A percentile compares a stretch with the other conserved stretches of the same genome.
These are phyloP conservation scores for Leccinellum rugosiceps DNA, from an alignment of 768 basidiomycete genomes.

Conservation along the genomic window DNA sequence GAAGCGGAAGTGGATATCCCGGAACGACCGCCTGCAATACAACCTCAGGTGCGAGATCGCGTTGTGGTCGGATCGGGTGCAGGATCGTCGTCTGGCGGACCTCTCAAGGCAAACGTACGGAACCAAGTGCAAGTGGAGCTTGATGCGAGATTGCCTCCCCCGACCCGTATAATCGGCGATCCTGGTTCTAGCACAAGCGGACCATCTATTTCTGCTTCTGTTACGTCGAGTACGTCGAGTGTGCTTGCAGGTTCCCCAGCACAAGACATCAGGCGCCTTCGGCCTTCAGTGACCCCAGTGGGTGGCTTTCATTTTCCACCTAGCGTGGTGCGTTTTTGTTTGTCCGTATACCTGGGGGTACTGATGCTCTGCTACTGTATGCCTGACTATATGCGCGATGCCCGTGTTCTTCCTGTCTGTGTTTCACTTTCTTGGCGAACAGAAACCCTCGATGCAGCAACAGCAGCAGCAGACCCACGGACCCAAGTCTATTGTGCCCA, in stretches of 20 bases:
- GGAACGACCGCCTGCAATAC: background rate
- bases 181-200: background rate
- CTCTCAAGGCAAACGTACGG: background rate
- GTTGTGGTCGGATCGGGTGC: background rate
- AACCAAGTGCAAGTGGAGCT: conserved; percentile 1
- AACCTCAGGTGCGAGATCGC: conserved; percentile 3
- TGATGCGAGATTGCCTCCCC: background rate
- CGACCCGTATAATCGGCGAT: background rate
- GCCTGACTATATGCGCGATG: conserved; percentile 5
- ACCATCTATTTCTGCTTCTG: background rate
- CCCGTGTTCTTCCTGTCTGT: background rate
- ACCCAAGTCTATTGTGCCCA: conserved; percentile 1
- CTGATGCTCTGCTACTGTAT: background rate
- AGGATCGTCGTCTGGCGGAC: background rate
- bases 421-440: background rate
- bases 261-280: background rate
- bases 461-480: conserved; percentile 1
- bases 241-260: background rate
- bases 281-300: conserved; percentile 26
- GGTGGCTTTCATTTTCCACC: conserved; percentile 52
- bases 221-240: conserved; percentile 2
- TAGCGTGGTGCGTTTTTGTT: conserved; percentile 37
- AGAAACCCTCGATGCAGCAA: conserved; percentile 4
- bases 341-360: background rate
- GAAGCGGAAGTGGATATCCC: background rate